A percentile compares a stretch with the other conserved stretches of the same genome.
These are phyloP conservation scores for Argentina anserina DNA, from an alignment of 306 rosid genomes.

Conservation along the genomic window DNA sequence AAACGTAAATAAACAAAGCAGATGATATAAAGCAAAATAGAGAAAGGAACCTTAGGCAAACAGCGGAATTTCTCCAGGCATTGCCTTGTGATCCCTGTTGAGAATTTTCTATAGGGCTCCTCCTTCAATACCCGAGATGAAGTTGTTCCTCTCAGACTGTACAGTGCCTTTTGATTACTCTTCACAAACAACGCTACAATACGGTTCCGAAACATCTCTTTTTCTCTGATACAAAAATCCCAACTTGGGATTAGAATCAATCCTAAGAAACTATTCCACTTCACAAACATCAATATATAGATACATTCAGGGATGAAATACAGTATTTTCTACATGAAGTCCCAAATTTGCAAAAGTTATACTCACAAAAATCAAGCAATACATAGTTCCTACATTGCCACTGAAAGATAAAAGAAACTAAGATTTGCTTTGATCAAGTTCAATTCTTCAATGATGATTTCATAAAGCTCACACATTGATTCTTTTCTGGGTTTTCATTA, in stretches of 20 bases:
- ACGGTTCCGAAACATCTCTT: constrained; percentile 26
- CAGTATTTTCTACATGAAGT: background rate
- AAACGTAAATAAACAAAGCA: background rate
- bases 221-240: background rate
- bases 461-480: background rate
- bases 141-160: constrained; percentile 9
- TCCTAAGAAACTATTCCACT: background rate
- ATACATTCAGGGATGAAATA: background rate
- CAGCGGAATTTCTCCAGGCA: constrained; percentile 1
- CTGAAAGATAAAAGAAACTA: background rate
- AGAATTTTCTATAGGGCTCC: constrained; percentile 10
- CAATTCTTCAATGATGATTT: too few relatives aligned
- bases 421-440: too few relatives aligned
- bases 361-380: background rate
- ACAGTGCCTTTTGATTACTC: constrained; percentile 17
- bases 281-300: background rate
- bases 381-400: background rate
- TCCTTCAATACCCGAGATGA: background rate
- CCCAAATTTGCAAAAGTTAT: background rate
- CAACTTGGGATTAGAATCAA: background rate
- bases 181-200: constrained; percentile 19
- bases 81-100: constrained; percentile 3
- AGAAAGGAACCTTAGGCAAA: constrained; percentile 16
- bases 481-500: background rate
- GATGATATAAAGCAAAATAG: background rate